Base-by-base conservation (phyloP, 371 early-diverging fungal genomes). In the Mortierella sp. region DNA sequence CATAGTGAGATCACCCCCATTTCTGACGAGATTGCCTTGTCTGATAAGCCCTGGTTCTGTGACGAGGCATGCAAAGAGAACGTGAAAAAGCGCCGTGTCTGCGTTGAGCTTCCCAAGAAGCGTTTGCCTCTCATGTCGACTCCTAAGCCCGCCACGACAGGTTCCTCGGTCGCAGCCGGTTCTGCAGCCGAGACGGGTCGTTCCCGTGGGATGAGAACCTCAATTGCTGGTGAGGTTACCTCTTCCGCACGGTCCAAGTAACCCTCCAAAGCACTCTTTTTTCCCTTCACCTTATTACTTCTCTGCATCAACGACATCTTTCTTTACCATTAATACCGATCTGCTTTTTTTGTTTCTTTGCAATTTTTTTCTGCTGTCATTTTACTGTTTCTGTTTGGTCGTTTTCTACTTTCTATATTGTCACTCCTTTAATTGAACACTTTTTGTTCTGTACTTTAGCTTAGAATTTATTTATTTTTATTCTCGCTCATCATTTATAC, bases 41-140 rank as follows among this genome's bases (percentile, higher is more conserved):
- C 84, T 40, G 79, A 82, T 53, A 78, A 86, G 31, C 72, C 86
- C n/a, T 95, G 93, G 93, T 94, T 88, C 83, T 95, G 94, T 82
- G 92, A 91, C 63, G 75, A 84, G 10, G 56, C 85, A 17, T 94
- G 96, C 81, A 86, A 85, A 56, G 92, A 93, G 61, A 93, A 92
- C 71, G 72, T 85, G 31, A 82, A 83, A 35, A 85, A 86, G 66
- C 86, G 88, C 62, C 85, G 89, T 31, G 88, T 92, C 26, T 85
- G 87, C 80, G 85, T 91, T 8, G 91, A 92, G 73, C 73, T 91
- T 66, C 89, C 92, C 58, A 86, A 90, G 59, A 92, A 92, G 65
- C 89, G 90, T 13, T 78, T 91, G n/a, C 92, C 92, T 9, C 83
- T 92, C 31, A 92, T 91, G 91, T 86, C 88, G 43, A 84, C 87